Evolutionary conservation across 805 yeast species (phyloP), one percentile per base, ranked within the genome.

Genomic region (Lachancea sp.): DNA sequence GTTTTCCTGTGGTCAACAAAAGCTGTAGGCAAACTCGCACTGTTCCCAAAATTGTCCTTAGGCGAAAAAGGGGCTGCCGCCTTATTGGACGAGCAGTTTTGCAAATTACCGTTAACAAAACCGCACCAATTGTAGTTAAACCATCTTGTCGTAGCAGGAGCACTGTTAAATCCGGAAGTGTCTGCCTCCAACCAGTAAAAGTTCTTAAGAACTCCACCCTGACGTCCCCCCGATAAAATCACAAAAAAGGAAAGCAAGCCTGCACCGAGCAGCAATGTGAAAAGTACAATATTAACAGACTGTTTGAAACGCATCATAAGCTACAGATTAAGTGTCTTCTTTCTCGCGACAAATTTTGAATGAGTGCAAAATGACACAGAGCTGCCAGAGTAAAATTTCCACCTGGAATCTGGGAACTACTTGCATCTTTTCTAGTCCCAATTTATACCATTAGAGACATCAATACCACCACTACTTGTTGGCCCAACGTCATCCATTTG

Each of bases 21-120:
- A 19, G 65, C 63, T 2, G 55, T 25, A 19, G 95, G 94, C 37
- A 81, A 71, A 36, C 69, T 71, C 5, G 47, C 44, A 29, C 66
- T 54, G 38, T 80, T 69, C 34, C 70, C 72, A 52, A 87, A 87
- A 67, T 86, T 85, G 52, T 76, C 77, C 34, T 63, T 74, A 21
- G 96, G 96, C 19, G 94, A 83, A 58, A 88, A 77, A 31, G 96
- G 87, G 64, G 71, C 80, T n/a, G 85, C 97, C 15, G 96, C 83
- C 34, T 61, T 57, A 54, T 72, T 72, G 16, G 61, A 43, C 32
- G 77, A 60, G 65, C 87, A 87, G 49, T 69, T 56, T 21, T 50
- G 33, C 61, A 77, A 70, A 31, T 56, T 47, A 41, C 75, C 74
- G 47, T 72, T 70, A 12, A 52, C 55, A 28, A 52, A 58, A 21